Conservation (phyloP, 129 eudicot species). For the Dittrichia graveolens region DNA sequence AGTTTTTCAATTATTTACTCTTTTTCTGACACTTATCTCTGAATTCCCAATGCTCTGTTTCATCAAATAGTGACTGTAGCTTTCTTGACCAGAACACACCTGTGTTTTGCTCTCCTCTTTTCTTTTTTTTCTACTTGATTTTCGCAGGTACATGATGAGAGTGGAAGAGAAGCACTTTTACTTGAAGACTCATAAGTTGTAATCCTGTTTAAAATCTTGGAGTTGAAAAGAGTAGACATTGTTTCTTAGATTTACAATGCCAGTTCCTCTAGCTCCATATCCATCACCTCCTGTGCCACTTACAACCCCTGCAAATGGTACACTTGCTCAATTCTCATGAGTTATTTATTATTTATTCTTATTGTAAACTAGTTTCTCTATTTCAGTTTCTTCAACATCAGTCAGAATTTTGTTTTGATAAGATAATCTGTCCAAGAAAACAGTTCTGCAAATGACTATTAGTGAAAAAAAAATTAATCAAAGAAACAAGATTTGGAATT, state of each 20-base stretch:
- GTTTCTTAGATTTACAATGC: constrained; percentile 51
- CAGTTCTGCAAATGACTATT: background rate
- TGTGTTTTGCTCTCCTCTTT: background rate
- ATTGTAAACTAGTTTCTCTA: constrained; percentile 1
- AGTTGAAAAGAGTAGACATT: constrained; percentile 21
- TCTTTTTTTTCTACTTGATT: constrained; percentile 11
- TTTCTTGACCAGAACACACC: constrained; percentile 21
- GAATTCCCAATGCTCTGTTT: constrained; percentile 31
- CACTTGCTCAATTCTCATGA: background rate
- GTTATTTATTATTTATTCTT: background rate
- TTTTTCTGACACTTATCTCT: constrained; percentile 31
- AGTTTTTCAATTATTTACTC: background rate
- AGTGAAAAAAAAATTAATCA: background rate
- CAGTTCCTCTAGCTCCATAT: constrained; percentile 90
- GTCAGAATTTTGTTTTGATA: background rate
- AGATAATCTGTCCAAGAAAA: background rate
- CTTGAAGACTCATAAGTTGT: constrained; percentile 35
- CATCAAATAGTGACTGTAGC: constrained; percentile 33
- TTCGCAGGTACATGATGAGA: constrained; percentile 41
- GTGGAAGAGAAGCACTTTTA: constrained; percentile 21
- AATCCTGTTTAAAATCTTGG: constrained; percentile 40
- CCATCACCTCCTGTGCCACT: constrained; percentile 67
- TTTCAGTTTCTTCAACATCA: background rate
- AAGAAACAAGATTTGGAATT: constrained; percentile 6
- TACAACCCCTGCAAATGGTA: constrained; percentile 77